A percentile compares a stretch with the other conserved stretches of the same genome.
Conservation (phyloP, 805 yeast genomes). For the Saccharomycopsis fermentans region DNA sequence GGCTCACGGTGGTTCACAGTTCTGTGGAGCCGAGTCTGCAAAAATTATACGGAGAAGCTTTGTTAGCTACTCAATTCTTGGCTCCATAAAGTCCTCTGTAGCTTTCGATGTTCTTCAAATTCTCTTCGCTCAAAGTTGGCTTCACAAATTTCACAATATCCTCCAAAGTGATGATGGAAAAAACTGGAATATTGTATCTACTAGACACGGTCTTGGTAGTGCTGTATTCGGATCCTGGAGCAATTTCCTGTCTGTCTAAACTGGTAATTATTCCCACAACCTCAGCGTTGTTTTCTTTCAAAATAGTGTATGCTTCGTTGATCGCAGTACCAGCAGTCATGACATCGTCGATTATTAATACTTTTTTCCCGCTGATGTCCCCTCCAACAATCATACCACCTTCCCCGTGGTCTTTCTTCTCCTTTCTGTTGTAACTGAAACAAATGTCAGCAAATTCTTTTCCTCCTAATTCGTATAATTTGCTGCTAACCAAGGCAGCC, state of each 20-base stretch:
- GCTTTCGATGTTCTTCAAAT: slow-evolving; percentile 43
- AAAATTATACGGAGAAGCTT: too few relatives aligned
- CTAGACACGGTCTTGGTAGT: slow-evolving; percentile 76
- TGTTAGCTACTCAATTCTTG: not conserved
- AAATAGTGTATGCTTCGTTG: slow-evolving; percentile 82
- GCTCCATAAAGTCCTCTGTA: slow-evolving; percentile 31
- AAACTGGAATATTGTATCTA: slow-evolving; percentile 70
- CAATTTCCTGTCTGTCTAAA: slow-evolving; percentile 84
- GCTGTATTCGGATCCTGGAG: slow-evolving; percentile 57
- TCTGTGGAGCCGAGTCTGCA: too few relatives aligned
- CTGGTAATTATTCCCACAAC: slow-evolving; percentile 85
- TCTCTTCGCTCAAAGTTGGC: slow-evolving; percentile 45
- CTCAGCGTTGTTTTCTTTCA: slow-evolving; percentile 54
- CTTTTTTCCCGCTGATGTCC: slow-evolving; percentile 54
- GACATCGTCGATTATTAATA: slow-evolving; percentile 89
- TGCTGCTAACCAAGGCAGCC: slow-evolving; percentile 87
- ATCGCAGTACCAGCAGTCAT: slow-evolving; percentile 99
- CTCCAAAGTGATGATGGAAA: slow-evolving; percentile 64
- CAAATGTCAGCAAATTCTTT: slow-evolving; percentile 56
- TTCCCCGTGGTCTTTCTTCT: slow-evolving; percentile 95
- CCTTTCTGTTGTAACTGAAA: slow-evolving; percentile 94
- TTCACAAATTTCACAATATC: slow-evolving; percentile 62
- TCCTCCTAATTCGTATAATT: slow-evolving; percentile 75
- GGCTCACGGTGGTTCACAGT: too few relatives aligned
- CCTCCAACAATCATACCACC: slow-evolving; percentile 94